Conservation (phyloP, 2,329 filamentous ascomycete species). For the Hypomyces perniciosus region DNA sequence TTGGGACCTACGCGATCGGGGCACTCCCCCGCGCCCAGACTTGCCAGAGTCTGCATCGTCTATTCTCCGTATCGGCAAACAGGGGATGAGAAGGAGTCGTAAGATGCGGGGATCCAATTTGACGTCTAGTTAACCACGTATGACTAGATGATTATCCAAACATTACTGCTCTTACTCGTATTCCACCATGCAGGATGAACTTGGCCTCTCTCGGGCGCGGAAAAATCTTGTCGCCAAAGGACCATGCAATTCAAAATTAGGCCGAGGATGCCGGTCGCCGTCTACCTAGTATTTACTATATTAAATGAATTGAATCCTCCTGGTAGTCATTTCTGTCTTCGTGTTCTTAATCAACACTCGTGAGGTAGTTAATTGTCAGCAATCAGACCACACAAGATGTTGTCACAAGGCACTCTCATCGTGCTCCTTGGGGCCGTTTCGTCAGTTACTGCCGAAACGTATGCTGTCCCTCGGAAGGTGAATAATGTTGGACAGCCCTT, state of each 20-base stretch:
- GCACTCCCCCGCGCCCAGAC: slow-evolving; percentile 1
- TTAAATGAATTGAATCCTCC: background rate
- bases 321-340: background rate
- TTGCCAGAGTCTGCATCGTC: background rate
- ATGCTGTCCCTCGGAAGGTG: slow-evolving; percentile 11
- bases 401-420: slow-evolving; percentile 5
- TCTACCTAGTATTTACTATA: background rate
- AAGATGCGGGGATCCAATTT: slow-evolving; percentile 3
- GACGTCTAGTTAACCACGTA: background rate
- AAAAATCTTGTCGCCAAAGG: background rate
- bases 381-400: slow-evolving; percentile 1
- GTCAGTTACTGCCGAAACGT: slow-evolving; percentile 6
- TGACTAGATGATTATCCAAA: background rate
- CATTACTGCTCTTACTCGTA: background rate
- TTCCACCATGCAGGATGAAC: background rate
- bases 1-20: slow-evolving; percentile 1
- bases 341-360: background rate
- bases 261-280: background rate
- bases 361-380: background rate
- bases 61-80: background rate
- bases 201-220: no score
- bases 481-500: slow-evolving; percentile 10
- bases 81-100: background rate
- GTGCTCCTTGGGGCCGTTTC: slow-evolving; percentile 11
- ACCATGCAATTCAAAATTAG: background rate